A percentile compares a stretch with the other conserved stretches of the same genome.
These are phyloP conservation scores for Torrubiella hemipterigena DNA, from an alignment of 2,329 filamentous ascomycete species.

Conservation along the genomic window DNA sequence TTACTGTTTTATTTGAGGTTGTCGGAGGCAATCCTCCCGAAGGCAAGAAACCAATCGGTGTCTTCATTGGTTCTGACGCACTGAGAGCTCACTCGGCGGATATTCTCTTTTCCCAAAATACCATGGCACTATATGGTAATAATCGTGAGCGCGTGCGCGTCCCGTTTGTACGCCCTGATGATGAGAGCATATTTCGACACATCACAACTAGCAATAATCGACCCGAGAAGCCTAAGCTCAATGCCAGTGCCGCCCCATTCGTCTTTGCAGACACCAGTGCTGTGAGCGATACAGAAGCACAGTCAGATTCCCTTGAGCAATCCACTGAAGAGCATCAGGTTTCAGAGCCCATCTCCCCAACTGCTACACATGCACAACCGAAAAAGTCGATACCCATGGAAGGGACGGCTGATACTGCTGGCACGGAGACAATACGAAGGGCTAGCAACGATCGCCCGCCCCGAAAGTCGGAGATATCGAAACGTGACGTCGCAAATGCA, in stretches of 20 bases:
- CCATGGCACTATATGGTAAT: constrained; percentile 75
- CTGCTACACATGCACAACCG: constrained; percentile 16
- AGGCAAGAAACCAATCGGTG: constrained; percentile 55
- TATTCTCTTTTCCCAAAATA: constrained; percentile 83
- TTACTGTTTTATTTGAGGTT: constrained; percentile 70
- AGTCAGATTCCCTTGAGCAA: constrained; percentile 10
- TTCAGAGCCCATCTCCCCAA: constrained; percentile 22
- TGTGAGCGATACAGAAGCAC: constrained; percentile 8
- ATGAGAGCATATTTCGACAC: constrained; percentile 68
- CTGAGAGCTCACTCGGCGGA: constrained; percentile 80
- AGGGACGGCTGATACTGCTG: constrained; percentile 15
- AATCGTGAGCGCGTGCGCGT: constrained; percentile 80
- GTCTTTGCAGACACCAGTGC: constrained; percentile 14
- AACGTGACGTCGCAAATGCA: too few species aligned
- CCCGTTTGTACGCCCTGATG: constrained; percentile 84
- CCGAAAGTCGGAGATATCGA: too few species aligned
- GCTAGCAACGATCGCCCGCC: constrained; percentile 37
- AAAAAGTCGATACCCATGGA: constrained; percentile 4
- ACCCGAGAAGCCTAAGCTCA: constrained; percentile 45
- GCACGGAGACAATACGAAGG: constrained; percentile 24
- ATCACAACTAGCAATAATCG: constrained; percentile 51
- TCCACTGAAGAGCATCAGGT: constrained; percentile 14
- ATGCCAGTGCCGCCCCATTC: constrained; percentile 35
- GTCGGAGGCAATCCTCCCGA: constrained; percentile 39
- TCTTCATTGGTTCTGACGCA: constrained; percentile 83